Base-by-base conservation (phyloP, 805 yeast species). In the Ogataea dorogensis region DNA sequence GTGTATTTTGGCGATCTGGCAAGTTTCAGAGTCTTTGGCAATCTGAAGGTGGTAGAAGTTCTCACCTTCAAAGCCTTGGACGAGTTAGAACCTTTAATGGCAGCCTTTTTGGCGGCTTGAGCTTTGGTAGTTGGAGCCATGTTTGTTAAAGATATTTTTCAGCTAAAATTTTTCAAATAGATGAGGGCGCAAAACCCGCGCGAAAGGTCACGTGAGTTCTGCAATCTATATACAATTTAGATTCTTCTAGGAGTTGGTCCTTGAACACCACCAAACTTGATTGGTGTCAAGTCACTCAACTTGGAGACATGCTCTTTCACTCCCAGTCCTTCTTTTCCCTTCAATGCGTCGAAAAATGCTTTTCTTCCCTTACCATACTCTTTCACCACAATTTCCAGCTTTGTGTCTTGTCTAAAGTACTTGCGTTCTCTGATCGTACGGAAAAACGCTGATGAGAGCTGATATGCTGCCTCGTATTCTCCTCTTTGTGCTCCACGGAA, bases 91-190 rank as follows among this genome's bases (percentile, higher is more conserved):
- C 98, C 98, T 77, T 91, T 93, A 68, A 84, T 83, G 73, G 86
- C 97, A 71, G 97, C 93, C 80, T 91, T 93, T 82, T 93, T 88
- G 71, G 98, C 98, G 73, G 86, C 79, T 68, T 87, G 77, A 75
- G 98, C 98, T 79, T 93, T 85, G 56, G 68, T 71, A 57, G 71
- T 45, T 53, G 60, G 54, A 54, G 60, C 60, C 60, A 55, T 55
- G 40, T 36, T 31, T 33, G 24, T 31, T 36, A 36, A 36, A 31
- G 31, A 26, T 30, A 30, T 36, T 36, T 36, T 36, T 36, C 35
- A 36, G 31, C 31, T 36, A 36, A 36, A 36, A 36, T 36, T 36
- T 36, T 36, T 31, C 40, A 36, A 31, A 25, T 35, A 28, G 17
- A 24, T 14, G 33, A 35, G 39, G 39, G 39, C 25, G 24, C 25